These are phyloP conservation scores for Hyaloperonospora brassicae DNA, from an alignment of 352 stramenopile species.

Conservation along the genomic window DNA sequence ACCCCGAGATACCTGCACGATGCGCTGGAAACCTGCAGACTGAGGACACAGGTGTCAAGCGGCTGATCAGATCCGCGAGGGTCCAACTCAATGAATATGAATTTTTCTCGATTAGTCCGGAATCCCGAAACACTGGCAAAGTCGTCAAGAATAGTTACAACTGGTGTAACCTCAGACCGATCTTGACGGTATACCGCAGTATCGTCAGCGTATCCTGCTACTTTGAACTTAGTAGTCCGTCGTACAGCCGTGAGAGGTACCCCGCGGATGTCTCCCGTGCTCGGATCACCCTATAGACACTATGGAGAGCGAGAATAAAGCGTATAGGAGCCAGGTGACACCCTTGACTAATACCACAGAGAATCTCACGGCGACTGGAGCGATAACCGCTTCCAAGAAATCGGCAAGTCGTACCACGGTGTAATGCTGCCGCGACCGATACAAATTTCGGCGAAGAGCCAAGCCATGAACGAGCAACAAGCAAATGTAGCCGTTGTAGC, in stretches of 20 bases:
- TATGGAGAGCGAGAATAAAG: no score
- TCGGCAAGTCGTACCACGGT: no score
- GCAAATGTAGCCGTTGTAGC: not conserved
- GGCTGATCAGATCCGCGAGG: not conserved
- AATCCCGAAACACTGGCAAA: not conserved
- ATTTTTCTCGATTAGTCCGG: not conserved
- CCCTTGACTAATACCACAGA: no score
- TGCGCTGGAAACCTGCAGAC: not conserved
- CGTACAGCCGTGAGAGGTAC: no score
- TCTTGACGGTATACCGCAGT: not conserved
- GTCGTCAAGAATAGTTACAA: not conserved
- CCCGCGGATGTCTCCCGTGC: no score
- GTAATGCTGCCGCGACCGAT: no score
- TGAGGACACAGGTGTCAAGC: not conserved
- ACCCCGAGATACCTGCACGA: not conserved
- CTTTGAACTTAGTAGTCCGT: not conserved
- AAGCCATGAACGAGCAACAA: not conserved
- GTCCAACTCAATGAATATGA: not conserved
- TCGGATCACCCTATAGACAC: no score
- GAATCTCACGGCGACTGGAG: no score
- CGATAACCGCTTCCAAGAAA: no score
- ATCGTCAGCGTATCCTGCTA: not conserved
- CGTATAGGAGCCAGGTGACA: no score
- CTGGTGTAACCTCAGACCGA: not conserved
- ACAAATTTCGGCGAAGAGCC: not conserved